Conservation (phyloP, 1,284 basidiomycete genomes). For the Cryptococcus jaspeensis region DNA sequence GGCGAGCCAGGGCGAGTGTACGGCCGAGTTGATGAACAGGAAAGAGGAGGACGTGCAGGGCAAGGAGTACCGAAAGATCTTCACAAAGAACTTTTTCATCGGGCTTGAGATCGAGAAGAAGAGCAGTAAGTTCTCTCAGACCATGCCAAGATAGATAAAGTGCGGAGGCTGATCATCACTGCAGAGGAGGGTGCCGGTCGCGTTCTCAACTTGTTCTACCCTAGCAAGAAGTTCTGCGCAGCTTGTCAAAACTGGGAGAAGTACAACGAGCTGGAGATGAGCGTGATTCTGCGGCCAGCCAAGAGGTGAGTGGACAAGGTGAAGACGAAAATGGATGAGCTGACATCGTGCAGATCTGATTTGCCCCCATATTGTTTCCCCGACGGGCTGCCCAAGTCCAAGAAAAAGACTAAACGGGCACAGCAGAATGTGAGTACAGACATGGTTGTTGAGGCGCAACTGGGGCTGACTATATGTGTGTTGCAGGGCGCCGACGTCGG, state of each 20-base stretch:
- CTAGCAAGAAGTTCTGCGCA: slow-evolving; percentile 93
- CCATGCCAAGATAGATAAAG: too few species aligned
- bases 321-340: not conserved
- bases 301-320: slow-evolving; percentile 65
- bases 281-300: slow-evolving; percentile 89
- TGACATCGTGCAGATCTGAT: slow-evolving; percentile 30
- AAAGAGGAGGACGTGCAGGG: slow-evolving; percentile 77
- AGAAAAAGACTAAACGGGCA: slow-evolving; percentile 46
- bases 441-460: not conserved
- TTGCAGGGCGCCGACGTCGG: slow-evolving; percentile 20
- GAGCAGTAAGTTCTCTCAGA: slow-evolving; percentile 61
- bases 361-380: slow-evolving; percentile 46
- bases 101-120: slow-evolving; percentile 90
- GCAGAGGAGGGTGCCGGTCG: slow-evolving; percentile 54
- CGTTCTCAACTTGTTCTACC: slow-evolving; percentile 93
- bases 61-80: slow-evolving; percentile 74
- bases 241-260: slow-evolving; percentile 95
- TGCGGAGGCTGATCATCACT: not conserved
- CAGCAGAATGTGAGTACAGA: slow-evolving; percentile 34
- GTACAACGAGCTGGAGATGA: slow-evolving; percentile 90
- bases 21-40: slow-evolving; percentile 67
- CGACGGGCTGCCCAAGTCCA: slow-evolving; percentile 42
- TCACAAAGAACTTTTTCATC: slow-evolving; percentile 95
- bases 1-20: slow-evolving; percentile 86
- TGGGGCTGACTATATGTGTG: not conserved